Evolutionary conservation across 2,329 filamentous ascomycete genomes (phyloP), one percentile per base, ranked within the genome.

Genomic region (Fonsecaea monophora): DNA sequence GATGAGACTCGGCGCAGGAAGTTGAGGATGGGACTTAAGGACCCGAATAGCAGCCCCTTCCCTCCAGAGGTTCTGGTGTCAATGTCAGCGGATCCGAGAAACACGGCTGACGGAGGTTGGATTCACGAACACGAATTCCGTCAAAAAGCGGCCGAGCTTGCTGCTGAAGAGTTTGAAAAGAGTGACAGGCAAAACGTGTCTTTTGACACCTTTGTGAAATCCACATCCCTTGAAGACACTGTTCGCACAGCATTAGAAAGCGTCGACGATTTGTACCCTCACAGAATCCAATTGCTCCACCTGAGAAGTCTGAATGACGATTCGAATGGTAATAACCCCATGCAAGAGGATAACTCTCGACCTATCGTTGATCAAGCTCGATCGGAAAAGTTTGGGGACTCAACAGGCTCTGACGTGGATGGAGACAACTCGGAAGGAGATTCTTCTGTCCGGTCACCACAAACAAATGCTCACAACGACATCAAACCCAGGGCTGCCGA

Each of bases 41-140:
- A 87, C 70, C 84, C 87, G 37, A 87, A 84, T 4, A 92, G 87
- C 73, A 94, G 86, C 68, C 91, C 92, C 0, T 97, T 97, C 70
- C 88, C 91, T 1, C 83, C 88, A 0, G 94, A 97, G 71, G 92
- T 88, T 4, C 80, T 98, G 65, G 86, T 96, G 3, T 92, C 92
- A 2, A 96, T 98, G 89, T 96, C 93, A 45, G 92, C 92, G 5
- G 91, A 95, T 77, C 83, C 88, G 37, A 86, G 93, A 61, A 85
- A 91, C 67, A 87, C 87, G 2, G 85, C 89, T 45, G 83, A 87
- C n/a, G 87, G 88, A n/a, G 89, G 88, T 0, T 99, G 95, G 94
- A 90, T 97, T 63, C 94, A 97, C 72, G 94, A 98, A 76, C 89
- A 92, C 55, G 94, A 97, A 74, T 94, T 90, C 74, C 83, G 87